These are phyloP conservation scores for Apiospora phragmitis DNA, from an alignment of 2,329 filamentous ascomycete species.

Conservation along the genomic window DNA sequence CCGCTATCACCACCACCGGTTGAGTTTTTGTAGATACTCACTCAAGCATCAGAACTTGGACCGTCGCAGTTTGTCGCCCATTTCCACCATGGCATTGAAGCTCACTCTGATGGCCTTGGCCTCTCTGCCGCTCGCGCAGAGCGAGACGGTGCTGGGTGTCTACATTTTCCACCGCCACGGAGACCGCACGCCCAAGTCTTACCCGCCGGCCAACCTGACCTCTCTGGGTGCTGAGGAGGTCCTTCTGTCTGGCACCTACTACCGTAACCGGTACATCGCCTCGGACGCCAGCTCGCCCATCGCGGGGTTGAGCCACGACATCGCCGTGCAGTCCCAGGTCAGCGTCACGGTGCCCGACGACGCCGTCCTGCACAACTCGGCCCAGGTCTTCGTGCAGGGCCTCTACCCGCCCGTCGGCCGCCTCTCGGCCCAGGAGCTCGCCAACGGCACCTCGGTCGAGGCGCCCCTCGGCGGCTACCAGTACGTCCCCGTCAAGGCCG, in stretches of 20 bases:
- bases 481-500: slow-evolving; percentile 71
- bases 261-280: slow-evolving; percentile 73
- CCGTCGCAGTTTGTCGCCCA: neutral
- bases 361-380: slow-evolving; percentile 77
- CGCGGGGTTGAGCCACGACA: slow-evolving; percentile 62
- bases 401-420: slow-evolving; percentile 77
- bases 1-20: neutral
- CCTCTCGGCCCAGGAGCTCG: slow-evolving; percentile 59
- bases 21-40: neutral
- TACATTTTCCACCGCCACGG: slow-evolving; percentile 92
- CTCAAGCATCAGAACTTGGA: neutral
- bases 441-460: slow-evolving; percentile 67
- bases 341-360: slow-evolving; percentile 72
- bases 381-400: slow-evolving; percentile 78
- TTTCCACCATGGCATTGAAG: slow-evolving; percentile 38
- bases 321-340: slow-evolving; percentile 71
- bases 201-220: slow-evolving; percentile 71
- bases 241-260: slow-evolving; percentile 72
- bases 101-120: slow-evolving; percentile 41
- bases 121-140: slow-evolving; percentile 36
- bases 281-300: slow-evolving; percentile 61
- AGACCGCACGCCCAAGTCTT: slow-evolving; percentile 79
- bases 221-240: slow-evolving; percentile 78
- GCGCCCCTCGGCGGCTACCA: slow-evolving; percentile 80
- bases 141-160: slow-evolving; percentile 75